Conservation (phyloP, 2,329 filamentous ascomycete genomes). For the Nemania serpens region DNA sequence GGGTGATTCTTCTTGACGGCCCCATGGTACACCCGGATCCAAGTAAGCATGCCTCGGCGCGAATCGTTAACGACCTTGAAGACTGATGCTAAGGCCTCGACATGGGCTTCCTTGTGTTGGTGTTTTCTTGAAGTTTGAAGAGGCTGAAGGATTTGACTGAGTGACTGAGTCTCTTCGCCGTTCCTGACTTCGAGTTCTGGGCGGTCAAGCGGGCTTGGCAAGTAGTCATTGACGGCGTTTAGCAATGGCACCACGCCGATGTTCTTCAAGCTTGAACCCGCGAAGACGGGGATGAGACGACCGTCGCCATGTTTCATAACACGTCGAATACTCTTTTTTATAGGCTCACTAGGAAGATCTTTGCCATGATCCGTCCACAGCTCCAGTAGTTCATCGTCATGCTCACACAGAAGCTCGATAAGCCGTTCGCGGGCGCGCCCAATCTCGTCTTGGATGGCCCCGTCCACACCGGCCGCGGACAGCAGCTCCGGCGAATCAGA, state of each 20-base stretch:
- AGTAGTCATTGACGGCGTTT: conserved; percentile 84
- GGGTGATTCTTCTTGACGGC: conserved; percentile 72
- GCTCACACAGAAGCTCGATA: conserved; percentile 82
- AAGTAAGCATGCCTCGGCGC: conserved; percentile 84
- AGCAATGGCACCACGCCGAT: conserved; percentile 92
- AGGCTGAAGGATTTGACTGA: conserved; percentile 47
- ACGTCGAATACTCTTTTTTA: conserved; percentile 75
- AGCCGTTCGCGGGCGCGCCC: conserved; percentile 76
- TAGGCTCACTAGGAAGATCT: conserved; percentile 69
- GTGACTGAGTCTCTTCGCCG: conserved; percentile 57
- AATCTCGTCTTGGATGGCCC: conserved; percentile 66
- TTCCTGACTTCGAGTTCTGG: conserved; percentile 79
- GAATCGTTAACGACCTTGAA: conserved; percentile 96
- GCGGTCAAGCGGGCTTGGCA: conserved; percentile 81
- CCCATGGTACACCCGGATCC: conserved; percentile 90
- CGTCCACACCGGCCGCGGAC: conserved; percentile 57
- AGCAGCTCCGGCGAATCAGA: conserved; percentile 45
- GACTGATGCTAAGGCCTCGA: conserved; percentile 65
- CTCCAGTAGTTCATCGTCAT: conserved; percentile 86
- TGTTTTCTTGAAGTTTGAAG: conserved; percentile 43
- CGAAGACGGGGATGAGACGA: conserved; percentile 82
- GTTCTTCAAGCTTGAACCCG: conserved; percentile 90
- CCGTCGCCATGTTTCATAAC: conserved; percentile 72
- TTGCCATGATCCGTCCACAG: conserved; percentile 79
- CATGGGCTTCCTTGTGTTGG: conserved; percentile 39